Evolutionary conservation across 441 rosid genomes (phyloP), one percentile per base, ranked within the genome.

Genomic region (Omphalea diandra): DNA sequence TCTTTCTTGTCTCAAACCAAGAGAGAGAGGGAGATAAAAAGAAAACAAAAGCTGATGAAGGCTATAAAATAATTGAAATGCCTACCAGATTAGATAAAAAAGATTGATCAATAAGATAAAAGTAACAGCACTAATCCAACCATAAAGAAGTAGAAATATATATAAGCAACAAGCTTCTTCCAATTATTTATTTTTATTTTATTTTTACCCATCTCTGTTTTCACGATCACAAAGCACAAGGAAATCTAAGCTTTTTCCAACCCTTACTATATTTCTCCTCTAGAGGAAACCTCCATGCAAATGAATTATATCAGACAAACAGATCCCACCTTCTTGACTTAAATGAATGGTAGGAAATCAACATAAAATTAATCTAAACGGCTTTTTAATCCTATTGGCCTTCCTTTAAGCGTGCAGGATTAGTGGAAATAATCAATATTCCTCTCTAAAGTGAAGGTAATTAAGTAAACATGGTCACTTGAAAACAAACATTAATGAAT

Each of bases 191-290:
- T 49, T 18, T 62, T 31, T 20, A 7, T 72, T 55, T 4, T 14
- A 18, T 18, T 65, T 65, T 64, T 41, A 14, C 62, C 22, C 35
- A 8, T 56, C 70, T 65, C 70, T 62, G 47, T 67, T 50, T 67
- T 46, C 76, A 58, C 66, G 70, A 43, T 75, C 83, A 76, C 83
- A 73, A 80, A 80, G 78, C 88, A 84, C 88, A 76, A 78, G 84
- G 60, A 73, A 71, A 76, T 67, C 78, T 76, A 68, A 59, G 66
- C 71, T 74, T 83, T 79, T 82, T 54, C 65, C 56, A 71, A 44
- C 72, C 66, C 67, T 33, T n/a, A 46, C n/a, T 29, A 53, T 36
- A 63, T 26, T 62, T 15, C 68, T 57, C 62, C 74, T 63, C 62
- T 18, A 65, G 53, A 70, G 71, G 62, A 72, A 53, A 65, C 64